Evolutionary conservation across 495 filamentous ascomycete genomes (phyloP), one percentile per base, ranked within the genome.

Genomic region (Xylaria flabelliformis): DNA sequence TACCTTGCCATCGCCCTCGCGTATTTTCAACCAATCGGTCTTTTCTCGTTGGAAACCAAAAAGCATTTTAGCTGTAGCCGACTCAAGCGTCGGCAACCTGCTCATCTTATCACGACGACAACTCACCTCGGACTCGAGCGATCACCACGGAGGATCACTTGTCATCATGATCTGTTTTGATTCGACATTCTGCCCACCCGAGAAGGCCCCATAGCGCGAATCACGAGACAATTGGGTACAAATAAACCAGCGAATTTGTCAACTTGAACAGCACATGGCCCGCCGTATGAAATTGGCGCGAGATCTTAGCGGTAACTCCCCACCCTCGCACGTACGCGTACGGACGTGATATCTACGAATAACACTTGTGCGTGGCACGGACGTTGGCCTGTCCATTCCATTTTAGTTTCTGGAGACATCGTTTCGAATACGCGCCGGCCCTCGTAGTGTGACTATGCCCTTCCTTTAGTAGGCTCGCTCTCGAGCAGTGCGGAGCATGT

Each of bases 231-330:
- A 42, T 44, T 44, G 15, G 26, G 24, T 66, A 24, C 2, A 29
- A 29, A 56, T 21, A 55, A 17, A 32, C 32, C 21, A 19, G 29
- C 44, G 4, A 53, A 67, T 67, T 67, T 67, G 65, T 67, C 65
- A 67, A 55, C 21, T 56, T 44, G 19, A 42, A 55, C 9, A 19
- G 36, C 50, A 56, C 65, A 51, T 67, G 50, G 65, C 32, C 65
- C 48, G 65, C 65, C 65, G 32, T 67, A 67, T 56, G 34, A 67
- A 67, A 67, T 67, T 67, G 65, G 46, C 48, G 65, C 65, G 26
- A 56, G 41, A 29, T 13, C 19, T 56, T 32, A 55, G 50, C n/a
- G 65, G 29, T 29, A 55, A 21, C 48, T 36, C 65, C n/a, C 50
- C 65, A 55, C 65, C 46, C 46, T 51, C 64, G 36, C 50, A 21